Base-by-base conservation (phyloP, 371 early-diverging fungal genomes). In the Gilbertella persicaria region DNA sequence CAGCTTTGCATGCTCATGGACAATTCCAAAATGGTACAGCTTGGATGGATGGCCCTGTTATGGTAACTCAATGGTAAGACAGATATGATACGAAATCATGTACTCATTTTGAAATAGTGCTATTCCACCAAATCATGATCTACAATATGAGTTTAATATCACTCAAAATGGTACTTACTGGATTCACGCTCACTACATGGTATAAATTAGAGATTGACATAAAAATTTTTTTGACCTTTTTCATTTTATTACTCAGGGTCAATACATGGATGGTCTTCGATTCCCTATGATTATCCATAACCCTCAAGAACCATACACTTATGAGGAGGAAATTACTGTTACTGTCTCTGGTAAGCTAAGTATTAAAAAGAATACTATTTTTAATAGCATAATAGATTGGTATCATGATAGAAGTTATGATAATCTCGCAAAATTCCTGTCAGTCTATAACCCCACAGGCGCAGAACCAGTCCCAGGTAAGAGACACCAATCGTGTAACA, bases 231-330 rank as follows among this genome's bases (percentile, higher is more conserved):
- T n/a, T n/a, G n/a, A n/a, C n/a, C n/a, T n/a, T n/a, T n/a, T n/a
- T n/a, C n/a, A n/a, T n/a, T n/a, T n/a, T n/a, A n/a, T n/a, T n/a
- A n/a, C n/a, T n/a, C n/a, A 69, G 38, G 83, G 75, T 38, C 88
- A 91, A 54, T 90, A 92, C 67, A 82, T 89, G 45, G 91, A 93
- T 48, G 94, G 94, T 6, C 67, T 92, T 2, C 82, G 87, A 30
- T 79, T 83, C 5, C 84, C 94, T 2, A 53, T 93, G 14, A 78
- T 92, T 50, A 64, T 93, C 43, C 75, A 84, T 45, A 73, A 80
- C 40, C 24, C 48, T 5, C 13, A 48, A 8, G 87, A 88, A 42
- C 63, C 80, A 10, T 79, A 79, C 51, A 58, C 67, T 13, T 89
- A 89, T 57, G 88, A 88, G 44, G 73, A 74, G 25, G 93, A 93